Base-by-base conservation (phyloP, 2,329 filamentous ascomycete species). In the Bipolaris bicolor region DNA sequence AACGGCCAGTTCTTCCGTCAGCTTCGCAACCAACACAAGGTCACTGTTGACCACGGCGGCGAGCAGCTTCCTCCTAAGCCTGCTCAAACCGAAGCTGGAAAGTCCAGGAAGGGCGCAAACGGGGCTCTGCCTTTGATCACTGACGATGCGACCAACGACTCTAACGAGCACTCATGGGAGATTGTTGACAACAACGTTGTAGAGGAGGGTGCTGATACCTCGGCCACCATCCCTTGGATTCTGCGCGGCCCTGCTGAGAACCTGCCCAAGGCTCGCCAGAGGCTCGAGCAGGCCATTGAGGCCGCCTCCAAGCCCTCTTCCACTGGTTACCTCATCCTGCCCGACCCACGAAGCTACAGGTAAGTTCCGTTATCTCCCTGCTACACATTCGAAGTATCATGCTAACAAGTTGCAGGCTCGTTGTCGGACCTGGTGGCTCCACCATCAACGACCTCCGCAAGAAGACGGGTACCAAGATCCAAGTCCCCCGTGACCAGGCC, bases 381-480 rank as follows among this genome's bases (percentile, higher is more conserved):
- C 20, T 11, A 3, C 2, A 22, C 3, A 29, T 33, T 26, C 3
- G 15, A 44, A 4, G 15, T 18, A 5, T 18, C 3, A 39, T 39
- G 10, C 63, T 67, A 62, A 67, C 36, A 46, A 22, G 1, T 24
- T 9, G 11, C 20, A 67, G 94, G 61, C 90, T 90, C 63, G 91
- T 99, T 47, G 92, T 99, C 66, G 95, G 95, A 4, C 88, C 89
- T 63, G 90, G 90, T 58, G 95, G 95, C 57, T 90, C 87, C 76
- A 94, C 94, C 78, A 96, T 99, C 76, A 97, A 97, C 79, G 82
- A 87, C 40, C 97, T 99, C 74, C 88, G 95, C 67, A 92, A 91
- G 80, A 88, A 95, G 81, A 97, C 92, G 49, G 91, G 90, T 53
- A 97, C 93, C 79, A 92, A 90, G 79, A 96, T 99, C 74, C 92